Evolutionary conservation across 306 rosid species (phyloP).

Genomic region (Fragaria iinumae): DNA sequence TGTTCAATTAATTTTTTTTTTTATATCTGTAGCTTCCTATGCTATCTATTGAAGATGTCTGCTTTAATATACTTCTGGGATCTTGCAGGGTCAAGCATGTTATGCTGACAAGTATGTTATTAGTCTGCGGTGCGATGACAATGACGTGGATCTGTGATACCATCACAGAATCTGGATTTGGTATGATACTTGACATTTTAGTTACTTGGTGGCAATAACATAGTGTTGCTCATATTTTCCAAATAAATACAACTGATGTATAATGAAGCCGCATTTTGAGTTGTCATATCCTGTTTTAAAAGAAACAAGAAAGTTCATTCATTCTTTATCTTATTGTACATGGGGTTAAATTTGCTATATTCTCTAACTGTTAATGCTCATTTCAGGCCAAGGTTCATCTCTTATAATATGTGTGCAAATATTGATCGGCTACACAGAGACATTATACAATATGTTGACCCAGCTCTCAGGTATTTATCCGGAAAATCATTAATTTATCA

Average conservation of each 20-base stretch:
- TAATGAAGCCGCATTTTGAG: not conserved
- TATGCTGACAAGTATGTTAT: conserved; percentile 62
- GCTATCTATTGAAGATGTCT: conserved; percentile 17
- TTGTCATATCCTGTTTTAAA: not conserved
- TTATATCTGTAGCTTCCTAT: not conserved
- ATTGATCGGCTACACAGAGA: conserved; percentile 91
- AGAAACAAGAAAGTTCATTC: not conserved
- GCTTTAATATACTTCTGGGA: conserved; percentile 24
- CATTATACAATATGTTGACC: conserved; percentile 80
- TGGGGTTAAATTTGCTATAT: conserved; percentile 17
- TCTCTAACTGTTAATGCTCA: conserved; percentile 29
- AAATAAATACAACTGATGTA: too few relatives aligned
- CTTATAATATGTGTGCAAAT: conserved; percentile 90
- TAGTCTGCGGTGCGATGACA: conserved; percentile 97
- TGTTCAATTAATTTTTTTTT: not conserved
- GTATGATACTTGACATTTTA: conserved; percentile 40
- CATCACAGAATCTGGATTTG: conserved; percentile 95
- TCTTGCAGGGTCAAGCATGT: conserved; percentile 87
- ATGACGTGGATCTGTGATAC: conserved; percentile 93
- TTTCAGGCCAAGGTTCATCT: conserved; percentile 96
- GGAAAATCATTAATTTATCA: too few relatives aligned
- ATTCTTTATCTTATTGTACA: conserved; percentile 7
- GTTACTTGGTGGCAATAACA: conserved; percentile 13
- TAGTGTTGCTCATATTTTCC: conserved; percentile 6
- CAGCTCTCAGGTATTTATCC: conserved; percentile 70